A percentile compares a stretch with the other conserved stretches of the same genome.
Evolutionary conservation across 306 rosid genomes (phyloP).

Genomic region (Argentina anserina): DNA sequence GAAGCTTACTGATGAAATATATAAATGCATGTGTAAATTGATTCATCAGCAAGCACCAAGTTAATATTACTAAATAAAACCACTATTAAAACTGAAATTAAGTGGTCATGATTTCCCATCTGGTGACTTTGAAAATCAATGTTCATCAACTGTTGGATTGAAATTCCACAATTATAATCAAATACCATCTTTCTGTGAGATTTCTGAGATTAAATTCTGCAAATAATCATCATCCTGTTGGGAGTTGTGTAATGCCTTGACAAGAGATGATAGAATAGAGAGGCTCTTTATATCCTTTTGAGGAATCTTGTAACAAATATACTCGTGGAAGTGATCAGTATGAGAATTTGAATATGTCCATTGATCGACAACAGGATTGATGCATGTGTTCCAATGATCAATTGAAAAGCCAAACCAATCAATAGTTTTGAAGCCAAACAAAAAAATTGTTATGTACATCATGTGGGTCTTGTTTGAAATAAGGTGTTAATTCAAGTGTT

Average conservation of each 20-base stretch:
- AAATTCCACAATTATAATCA: background rate
- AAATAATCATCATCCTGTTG: background rate
- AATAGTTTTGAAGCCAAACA: background rate
- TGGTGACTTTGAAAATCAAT: background rate
- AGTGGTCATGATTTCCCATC: background rate
- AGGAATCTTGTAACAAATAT: background rate
- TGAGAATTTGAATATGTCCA: background rate
- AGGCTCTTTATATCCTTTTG: background rate
- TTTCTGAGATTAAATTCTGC: too few species aligned
- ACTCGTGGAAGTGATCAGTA: background rate
- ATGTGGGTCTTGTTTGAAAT: background rate
- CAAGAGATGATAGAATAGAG: background rate
- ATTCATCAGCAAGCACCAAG: background rate
- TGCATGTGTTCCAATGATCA: background rate
- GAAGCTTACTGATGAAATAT: slow-evolving; percentile 8
- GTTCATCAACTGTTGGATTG: background rate
- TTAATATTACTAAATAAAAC: background rate
- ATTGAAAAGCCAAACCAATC: background rate
- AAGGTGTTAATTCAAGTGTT: background rate
- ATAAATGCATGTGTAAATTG: background rate
- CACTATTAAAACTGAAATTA: background rate
- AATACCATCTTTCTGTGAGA: too few species aligned
- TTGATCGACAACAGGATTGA: background rate
- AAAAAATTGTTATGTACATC: background rate
- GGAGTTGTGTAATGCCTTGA: background rate